A percentile compares a stretch with the other conserved stretches of the same genome.
phyloP scores from a whole-genome alignment of 1,284 basidiomycete genomes.

The Stereum hirsutum region DNA sequence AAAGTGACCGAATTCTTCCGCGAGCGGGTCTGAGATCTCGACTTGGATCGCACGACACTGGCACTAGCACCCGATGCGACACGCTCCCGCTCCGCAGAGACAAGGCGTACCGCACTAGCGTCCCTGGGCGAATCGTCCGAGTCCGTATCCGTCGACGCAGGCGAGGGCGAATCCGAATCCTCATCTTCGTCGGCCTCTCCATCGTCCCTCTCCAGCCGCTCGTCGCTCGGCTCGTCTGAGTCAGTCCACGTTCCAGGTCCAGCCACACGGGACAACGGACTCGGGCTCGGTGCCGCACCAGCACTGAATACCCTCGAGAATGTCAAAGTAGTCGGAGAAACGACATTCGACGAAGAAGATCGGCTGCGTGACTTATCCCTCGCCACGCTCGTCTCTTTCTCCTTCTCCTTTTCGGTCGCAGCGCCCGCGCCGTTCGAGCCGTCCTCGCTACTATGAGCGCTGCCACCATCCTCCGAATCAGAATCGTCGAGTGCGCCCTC shows the following conservation, averaged over 20 bases:
- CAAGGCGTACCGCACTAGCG: neutral
- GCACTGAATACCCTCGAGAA: constrained; percentile 19
- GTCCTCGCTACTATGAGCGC: no score
- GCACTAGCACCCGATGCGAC: neutral
- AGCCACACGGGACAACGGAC: constrained; percentile 51
- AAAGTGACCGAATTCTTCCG: constrained; percentile 6
- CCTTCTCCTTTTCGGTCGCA: constrained; percentile 25
- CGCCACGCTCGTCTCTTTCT: neutral
- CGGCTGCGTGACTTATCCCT: neutral
- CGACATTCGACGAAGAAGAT: constrained; percentile 4
- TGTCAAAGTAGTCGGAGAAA: constrained; percentile 21
- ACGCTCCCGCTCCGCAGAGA: neutral
- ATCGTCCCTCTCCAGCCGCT: no score
- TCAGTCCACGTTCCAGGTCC: constrained; percentile 42
- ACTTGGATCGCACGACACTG: constrained; percentile 2
- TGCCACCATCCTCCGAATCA: constrained; percentile 37
- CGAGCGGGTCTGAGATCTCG: constrained; percentile 7
- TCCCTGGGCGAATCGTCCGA: constrained; percentile 19
- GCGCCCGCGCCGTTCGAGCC: no score
- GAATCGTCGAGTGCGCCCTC: constrained; percentile 73
- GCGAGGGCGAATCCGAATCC: constrained; percentile 33
- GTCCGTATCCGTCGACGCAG: constrained; percentile 41
- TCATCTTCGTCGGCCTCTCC: constrained; percentile 24
- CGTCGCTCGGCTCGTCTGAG: no score
- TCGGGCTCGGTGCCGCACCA: constrained; percentile 36